A percentile compares a stretch with the other conserved stretches of the same genome.
Evolutionary conservation across 352 stramenopile genomes (phyloP).

Genomic region (Blastocystis sp.): DNA sequence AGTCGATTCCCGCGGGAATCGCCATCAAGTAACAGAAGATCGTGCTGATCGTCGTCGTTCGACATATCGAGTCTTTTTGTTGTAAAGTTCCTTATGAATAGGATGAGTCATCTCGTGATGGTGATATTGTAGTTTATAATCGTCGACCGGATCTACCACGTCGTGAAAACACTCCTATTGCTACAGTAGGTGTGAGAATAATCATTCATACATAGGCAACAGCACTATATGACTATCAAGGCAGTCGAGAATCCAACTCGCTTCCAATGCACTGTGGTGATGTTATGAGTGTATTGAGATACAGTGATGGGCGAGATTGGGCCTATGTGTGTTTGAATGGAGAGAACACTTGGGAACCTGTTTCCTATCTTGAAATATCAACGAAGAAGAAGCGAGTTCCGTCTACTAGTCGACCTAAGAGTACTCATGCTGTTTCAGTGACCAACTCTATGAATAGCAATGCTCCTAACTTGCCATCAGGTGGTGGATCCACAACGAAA

Average conservation of each 20-base stretch:
- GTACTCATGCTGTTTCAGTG: not conserved
- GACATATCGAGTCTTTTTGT: not conserved
- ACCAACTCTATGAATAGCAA: not conserved
- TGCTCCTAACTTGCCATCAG: not conserved
- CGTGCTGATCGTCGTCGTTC: not conserved
- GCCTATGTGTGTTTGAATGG: conserved; percentile 25
- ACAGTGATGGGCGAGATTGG: conserved; percentile 12
- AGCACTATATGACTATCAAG: conserved; percentile 23
- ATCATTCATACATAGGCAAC: not conserved
- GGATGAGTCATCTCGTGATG: not conserved
- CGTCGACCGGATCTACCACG: not conserved
- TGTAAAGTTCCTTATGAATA: not conserved
- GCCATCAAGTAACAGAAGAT: not conserved
- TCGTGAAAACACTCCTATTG: not conserved
- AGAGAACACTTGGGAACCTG: conserved; percentile 41
- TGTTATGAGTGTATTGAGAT: conserved; percentile 22
- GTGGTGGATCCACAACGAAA: not conserved
- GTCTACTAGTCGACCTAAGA: not conserved
- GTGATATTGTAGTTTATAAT: not conserved
- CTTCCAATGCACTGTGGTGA: conserved; percentile 16
- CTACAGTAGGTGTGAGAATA: not conserved
- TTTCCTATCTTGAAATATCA: not conserved
- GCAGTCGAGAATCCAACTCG: conserved; percentile 38
- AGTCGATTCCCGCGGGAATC: not conserved
- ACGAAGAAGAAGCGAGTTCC: not conserved